phyloP scores from a whole-genome alignment of 1,139 yeast genomes.

The Blastobotrys malaysiensis region DNA sequence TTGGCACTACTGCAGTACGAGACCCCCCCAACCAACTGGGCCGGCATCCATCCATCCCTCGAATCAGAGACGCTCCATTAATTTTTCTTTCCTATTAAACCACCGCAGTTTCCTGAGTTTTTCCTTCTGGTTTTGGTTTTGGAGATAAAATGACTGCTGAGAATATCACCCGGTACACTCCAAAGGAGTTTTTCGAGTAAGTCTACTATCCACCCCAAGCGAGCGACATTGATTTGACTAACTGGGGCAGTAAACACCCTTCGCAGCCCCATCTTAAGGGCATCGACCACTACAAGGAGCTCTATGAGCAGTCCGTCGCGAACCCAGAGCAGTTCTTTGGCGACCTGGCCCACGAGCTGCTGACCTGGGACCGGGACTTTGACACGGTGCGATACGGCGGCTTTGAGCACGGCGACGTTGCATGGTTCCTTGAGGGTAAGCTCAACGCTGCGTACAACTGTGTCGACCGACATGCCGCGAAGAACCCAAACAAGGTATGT shows the following conservation, averaged over 20 bases:
- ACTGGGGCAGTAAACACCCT: slow-evolving; percentile 32
- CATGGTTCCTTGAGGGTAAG: slow-evolving; percentile 94
- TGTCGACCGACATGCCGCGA: slow-evolving; percentile 92
- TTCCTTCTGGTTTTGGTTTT: neutral
- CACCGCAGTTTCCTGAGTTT: neutral
- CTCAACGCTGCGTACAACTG: slow-evolving; percentile 92
- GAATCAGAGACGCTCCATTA: neutral
- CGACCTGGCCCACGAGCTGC: slow-evolving; percentile 67
- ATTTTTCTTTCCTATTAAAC: neutral
- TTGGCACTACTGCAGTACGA: neutral
- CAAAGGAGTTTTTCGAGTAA: slow-evolving; percentile 14
- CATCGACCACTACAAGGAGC: slow-evolving; percentile 63
- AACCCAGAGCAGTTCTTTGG: slow-evolving; percentile 86
- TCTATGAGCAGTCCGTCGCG: slow-evolving; percentile 72
- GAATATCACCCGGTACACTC: slow-evolving; percentile 10
- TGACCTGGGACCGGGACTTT: slow-evolving; percentile 84
- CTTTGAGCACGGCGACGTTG: slow-evolving; percentile 70
- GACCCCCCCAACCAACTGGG: neutral
- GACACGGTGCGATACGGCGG: slow-evolving; percentile 63
- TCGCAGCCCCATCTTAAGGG: slow-evolving; percentile 36
- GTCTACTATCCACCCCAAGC: neutral
- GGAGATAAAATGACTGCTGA: slow-evolving; percentile 7
- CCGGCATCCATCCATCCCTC: neutral
- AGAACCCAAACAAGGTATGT: slow-evolving; percentile 63
- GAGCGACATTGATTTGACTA: slow-evolving; percentile 8